A percentile compares a stretch with the other conserved stretches of the same genome.
phyloP scores from a whole-genome alignment of 140 eudicot species.

The Bidens hawaiensis region DNA sequence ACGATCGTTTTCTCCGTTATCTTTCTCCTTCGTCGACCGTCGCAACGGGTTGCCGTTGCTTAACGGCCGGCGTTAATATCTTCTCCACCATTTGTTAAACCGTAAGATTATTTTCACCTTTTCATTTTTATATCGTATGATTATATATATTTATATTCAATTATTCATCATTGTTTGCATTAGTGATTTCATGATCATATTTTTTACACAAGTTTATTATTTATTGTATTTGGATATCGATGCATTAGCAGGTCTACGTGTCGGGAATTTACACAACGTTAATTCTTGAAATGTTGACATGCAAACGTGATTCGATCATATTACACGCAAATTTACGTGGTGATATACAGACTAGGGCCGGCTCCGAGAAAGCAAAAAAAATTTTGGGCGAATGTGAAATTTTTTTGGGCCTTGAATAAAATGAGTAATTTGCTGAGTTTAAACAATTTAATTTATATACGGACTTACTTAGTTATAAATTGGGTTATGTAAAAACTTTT shows the following conservation, averaged over 20 bases:
- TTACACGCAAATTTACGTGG: too few species aligned
- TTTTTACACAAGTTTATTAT: neutral
- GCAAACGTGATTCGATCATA: too few species aligned
- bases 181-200: neutral
- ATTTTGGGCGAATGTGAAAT: too few species aligned
- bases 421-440: too few species aligned
- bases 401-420: too few species aligned
- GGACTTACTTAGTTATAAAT: too few species aligned
- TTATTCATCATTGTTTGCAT: neutral
- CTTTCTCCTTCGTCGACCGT: conserved; percentile 16
- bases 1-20: conserved; percentile 6
- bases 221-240: neutral
- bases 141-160: neutral
- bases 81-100: neutral
- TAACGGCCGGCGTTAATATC: conserved; percentile 18
- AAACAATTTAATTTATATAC: too few species aligned
- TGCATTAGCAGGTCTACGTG: too few species aligned
- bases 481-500: too few species aligned
- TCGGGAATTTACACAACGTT: neutral
- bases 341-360: too few species aligned
- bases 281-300: neutral
- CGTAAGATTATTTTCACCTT: conserved; percentile 1
- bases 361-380: too few species aligned
- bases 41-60: conserved; percentile 18
- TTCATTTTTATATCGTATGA: neutral